Evolutionary conservation across 805 yeast species (phyloP), one percentile per base, ranked within the genome.

Genomic region (Diddensiella transvaalensis): DNA sequence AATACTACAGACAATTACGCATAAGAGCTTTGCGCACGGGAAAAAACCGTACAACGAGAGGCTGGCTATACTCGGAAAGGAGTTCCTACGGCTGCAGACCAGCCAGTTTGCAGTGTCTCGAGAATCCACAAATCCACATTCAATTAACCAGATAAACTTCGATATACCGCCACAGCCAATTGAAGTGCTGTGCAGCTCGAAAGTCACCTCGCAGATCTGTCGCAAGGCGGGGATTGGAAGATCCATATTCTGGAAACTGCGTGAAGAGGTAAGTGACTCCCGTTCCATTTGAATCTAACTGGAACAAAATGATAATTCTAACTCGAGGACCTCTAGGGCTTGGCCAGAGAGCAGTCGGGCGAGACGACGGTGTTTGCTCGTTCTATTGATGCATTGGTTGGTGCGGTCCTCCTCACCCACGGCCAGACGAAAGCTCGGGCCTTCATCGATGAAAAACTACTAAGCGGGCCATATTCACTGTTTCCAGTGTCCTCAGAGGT

Each of bases 11-110:
- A 81, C 87, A 36, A 71, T 90, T 59, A 90, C 97, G 3, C 97
- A 91, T 70, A 91, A 91, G 70, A 87, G 96, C 19, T 91, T 89
- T 73, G 95, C 95, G 3, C 95, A 87, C 68, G 97, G 96, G 6
- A 72, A 78, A 53, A 80, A 83, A 59, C 96, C 97, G 4, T 87
- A 86, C 69, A 91, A 90, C 69, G 96, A 89, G 64, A 85, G 84
- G 65, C 72, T 91, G 58, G 74, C 87, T 17, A 76, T 83, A 39
- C 70, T 87, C 63, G 97, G 70, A 33, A 57, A 55, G 33, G 60
- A 60, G 48, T 58, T 63, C 42, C 53, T 67, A 23, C 55, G 67
- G 21, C 32, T 65, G 40, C 54, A 60, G 42, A 46, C 60, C 11
- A 11, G 38, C 19, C 44, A 42, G 19, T 50, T 48, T 46, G 60